Conservation (phyloP, 495 filamentous ascomycete genomes). For the Extremus antarcticus region DNA sequence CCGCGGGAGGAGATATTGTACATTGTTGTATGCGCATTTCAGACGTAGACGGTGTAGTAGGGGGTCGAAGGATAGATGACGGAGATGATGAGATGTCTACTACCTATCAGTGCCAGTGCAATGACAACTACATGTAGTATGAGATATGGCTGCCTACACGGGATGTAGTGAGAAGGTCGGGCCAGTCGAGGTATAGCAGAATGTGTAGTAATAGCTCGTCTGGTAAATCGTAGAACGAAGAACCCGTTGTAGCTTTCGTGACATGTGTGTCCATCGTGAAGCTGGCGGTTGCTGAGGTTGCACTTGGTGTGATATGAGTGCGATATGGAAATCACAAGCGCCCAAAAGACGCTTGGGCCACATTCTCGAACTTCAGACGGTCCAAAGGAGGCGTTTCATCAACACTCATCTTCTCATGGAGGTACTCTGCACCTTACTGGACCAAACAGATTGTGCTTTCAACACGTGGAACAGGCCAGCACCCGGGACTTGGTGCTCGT, state of each 20-base stretch:
- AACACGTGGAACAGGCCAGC: too few relatives aligned
- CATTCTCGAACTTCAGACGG: neutral
- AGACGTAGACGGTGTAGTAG: constrained; percentile 19
- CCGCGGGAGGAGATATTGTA: constrained; percentile 12
- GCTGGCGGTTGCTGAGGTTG: neutral
- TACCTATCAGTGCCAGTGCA: neutral
- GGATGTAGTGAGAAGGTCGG: constrained; percentile 18
- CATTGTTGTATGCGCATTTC: constrained; percentile 8
- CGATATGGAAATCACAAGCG: neutral
- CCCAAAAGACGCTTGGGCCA: neutral
- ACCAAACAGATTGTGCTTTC: too few relatives aligned
- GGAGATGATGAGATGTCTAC: constrained; percentile 18
- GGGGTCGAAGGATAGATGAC: constrained; percentile 18
- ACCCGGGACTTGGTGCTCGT: too few relatives aligned
- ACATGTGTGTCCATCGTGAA: neutral
- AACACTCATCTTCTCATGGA: too few relatives aligned
- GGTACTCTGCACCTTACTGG: too few relatives aligned
- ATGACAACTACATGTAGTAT: neutral
- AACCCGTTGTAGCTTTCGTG: neutral
- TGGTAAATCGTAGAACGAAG: constrained; percentile 11
- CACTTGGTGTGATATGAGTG: neutral
- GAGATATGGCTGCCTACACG: constrained; percentile 6
- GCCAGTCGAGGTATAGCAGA: constrained; percentile 51
- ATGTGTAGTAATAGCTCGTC: constrained; percentile 61
- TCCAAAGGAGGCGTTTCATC: too few relatives aligned